Percentiles rank a stretch among this genome's conserved stretches.
These are phyloP conservation scores for Trametes meyenii DNA, from an alignment of 768 basidiomycete genomes.

Conservation along the genomic window DNA sequence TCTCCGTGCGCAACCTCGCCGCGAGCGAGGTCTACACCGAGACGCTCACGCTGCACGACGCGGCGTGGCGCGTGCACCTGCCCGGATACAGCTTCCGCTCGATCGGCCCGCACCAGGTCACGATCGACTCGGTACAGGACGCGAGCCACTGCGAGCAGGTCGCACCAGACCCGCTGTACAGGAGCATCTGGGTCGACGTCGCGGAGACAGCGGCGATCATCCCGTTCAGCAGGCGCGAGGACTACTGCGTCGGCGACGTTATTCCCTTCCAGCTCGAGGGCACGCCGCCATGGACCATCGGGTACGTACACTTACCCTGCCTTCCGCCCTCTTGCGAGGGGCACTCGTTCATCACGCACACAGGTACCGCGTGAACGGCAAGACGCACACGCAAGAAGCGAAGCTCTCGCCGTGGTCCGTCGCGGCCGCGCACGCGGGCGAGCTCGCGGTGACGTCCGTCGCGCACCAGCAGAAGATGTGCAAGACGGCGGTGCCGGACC, in stretches of 20 bases:
- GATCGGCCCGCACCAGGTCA: constrained; percentile 80
- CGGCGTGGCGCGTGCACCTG: constrained; percentile 71
- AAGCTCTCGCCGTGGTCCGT: constrained; percentile 86
- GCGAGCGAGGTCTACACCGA: constrained; percentile 64
- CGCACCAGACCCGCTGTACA: constrained; percentile 58
- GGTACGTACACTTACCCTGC: constrained; percentile 46
- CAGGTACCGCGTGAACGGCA: constrained; percentile 84
- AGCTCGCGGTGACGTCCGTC: constrained; percentile 84
- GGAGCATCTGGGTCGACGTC: constrained; percentile 86
- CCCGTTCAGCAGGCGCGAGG: constrained; percentile 73
- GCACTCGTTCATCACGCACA: not conserved
- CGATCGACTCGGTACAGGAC: constrained; percentile 79
- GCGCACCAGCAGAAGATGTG: constrained; percentile 94
- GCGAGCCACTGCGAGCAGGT: constrained; percentile 81
- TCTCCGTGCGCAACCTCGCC: constrained; percentile 78
- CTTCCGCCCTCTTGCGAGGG: not conserved
- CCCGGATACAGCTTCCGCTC: constrained; percentile 75
- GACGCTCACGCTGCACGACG: constrained; percentile 50
- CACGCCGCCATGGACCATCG: constrained; percentile 89
- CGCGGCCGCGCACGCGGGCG: constrained; percentile 77
- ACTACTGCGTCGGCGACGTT: constrained; percentile 90
- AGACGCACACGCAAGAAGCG: constrained; percentile 69
- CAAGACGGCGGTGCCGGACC: constrained; percentile 76
- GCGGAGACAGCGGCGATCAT: constrained; percentile 94
- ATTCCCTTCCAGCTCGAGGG: constrained; percentile 94